Base-by-base conservation (phyloP, 2,329 filamentous ascomycete species). In the Xylariaceae sp. region DNA sequence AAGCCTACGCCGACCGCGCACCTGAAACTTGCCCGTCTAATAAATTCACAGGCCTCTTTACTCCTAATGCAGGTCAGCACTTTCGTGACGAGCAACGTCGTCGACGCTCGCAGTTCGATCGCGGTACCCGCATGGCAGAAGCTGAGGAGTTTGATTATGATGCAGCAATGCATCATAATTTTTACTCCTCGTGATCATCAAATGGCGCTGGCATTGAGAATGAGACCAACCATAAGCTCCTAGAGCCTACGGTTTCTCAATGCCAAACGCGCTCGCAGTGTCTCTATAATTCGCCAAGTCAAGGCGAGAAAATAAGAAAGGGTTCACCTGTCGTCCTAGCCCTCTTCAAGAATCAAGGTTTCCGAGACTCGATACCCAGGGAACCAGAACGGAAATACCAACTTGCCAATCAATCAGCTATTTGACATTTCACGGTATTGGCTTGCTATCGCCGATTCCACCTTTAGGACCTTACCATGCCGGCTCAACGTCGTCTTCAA, bases 41-140 rank as follows among this genome's bases (percentile, higher is more conserved):
- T 18, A 36, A 49, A 30, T n/a, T 3, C 9, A 44, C 41, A 89
- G 86, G 86, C 0, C 79, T 95, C 0, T 95, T 91, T 69, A 89
- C 89, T 2, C 89, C 90, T 5, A 87, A 88, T 59, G 85, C 86
- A 44, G 84, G 85, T 15, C 86, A 89, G 66, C 83, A 88, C 51
- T 83, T 85, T 62, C 81, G 86, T 15, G 84, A 89, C 58, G 86
- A 91, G 67, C 88, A 91, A 67, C 85, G 88, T 57, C 85, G 86
- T 46, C 84, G 87, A 51, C 82, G 84, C 48, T 92, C 88, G 19
- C 86, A 89, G 64, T 95, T 83, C 63, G 90, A 95, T 63, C 86
- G 89, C 57, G 90, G 90, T 26, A 94, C 88, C 26, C 81, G 84
- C 53, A 79, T 88, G 57, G 86, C 86, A 18, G 85, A 83, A 18